phyloP scores from a whole-genome alignment of 768 basidiomycete species.

The Mrakia gelida region DNA sequence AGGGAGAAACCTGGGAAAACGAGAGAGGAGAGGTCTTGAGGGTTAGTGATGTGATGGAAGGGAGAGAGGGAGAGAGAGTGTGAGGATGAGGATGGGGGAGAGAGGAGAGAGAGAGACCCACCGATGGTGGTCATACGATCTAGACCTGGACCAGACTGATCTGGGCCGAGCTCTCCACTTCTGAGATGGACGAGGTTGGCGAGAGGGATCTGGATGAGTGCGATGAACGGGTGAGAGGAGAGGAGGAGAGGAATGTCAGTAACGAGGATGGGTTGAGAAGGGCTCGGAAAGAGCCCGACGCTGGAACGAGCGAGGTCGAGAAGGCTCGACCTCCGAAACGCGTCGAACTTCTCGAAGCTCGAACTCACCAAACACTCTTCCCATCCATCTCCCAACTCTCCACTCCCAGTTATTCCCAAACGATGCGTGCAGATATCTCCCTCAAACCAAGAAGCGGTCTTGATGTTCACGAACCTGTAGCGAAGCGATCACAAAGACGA shows the following conservation, averaged over 20 bases:
- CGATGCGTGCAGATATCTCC: conserved; percentile 14
- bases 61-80: too few relatives aligned
- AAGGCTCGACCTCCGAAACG: too few relatives aligned
- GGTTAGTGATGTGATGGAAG: too few relatives aligned
- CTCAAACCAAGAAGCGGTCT: not conserved
- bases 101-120: too few relatives aligned
- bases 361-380: conserved; percentile 24
- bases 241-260: not conserved
- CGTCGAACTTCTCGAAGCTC: too few relatives aligned
- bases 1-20: not conserved
- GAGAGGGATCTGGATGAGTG: conserved; percentile 14
- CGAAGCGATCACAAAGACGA: not conserved
- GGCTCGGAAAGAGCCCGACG: not conserved
- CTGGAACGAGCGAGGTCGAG: not conserved
- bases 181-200: not conserved
- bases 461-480: conserved; percentile 13
- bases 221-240: not conserved
- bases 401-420: conserved; percentile 23
- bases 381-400: conserved; percentile 21
- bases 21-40: too few relatives aligned
- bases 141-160: not conserved
- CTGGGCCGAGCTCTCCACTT: not conserved
- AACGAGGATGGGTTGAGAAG: not conserved
- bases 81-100: too few relatives aligned
- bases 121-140: conserved; percentile 13